These are phyloP conservation scores for Diaporthe nobilis DNA, from an alignment of 2,329 filamentous ascomycete species.

Conservation along the genomic window DNA sequence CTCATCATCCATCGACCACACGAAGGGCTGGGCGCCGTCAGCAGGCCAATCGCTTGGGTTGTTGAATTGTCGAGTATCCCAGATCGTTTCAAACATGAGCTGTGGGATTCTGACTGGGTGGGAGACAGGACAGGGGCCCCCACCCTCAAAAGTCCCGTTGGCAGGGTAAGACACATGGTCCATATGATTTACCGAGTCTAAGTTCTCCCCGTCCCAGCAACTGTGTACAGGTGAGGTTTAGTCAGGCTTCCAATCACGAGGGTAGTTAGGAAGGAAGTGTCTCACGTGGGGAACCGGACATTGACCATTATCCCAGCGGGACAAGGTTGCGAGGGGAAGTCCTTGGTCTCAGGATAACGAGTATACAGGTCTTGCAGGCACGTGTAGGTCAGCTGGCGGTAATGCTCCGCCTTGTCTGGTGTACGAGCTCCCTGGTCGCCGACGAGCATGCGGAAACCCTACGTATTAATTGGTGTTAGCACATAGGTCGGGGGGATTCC, in stretches of 20 bases:
- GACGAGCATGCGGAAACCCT: conserved; percentile 59
- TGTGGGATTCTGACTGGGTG: conserved; percentile 54
- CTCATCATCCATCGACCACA: conserved; percentile 49
- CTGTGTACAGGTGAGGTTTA: not conserved
- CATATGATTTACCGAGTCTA: conserved; percentile 49
- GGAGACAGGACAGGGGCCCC: conserved; percentile 47
- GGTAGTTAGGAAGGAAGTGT: no score
- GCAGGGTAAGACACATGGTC: conserved; percentile 50
- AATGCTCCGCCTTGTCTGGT: conserved; percentile 50
- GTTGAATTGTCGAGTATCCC: conserved; percentile 55
- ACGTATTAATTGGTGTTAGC: conserved; percentile 11
- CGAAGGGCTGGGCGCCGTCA: conserved; percentile 52
- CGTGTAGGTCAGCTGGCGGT: conserved; percentile 55
- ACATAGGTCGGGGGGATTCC: not conserved
- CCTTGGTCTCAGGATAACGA: conserved; percentile 56
- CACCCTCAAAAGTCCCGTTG: conserved; percentile 27
- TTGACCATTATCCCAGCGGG: conserved; percentile 60
- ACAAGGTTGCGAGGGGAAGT: conserved; percentile 57
- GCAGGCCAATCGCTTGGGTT: conserved; percentile 51
- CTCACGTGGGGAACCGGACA: conserved; percentile 54
- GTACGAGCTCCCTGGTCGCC: conserved; percentile 45
- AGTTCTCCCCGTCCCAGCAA: conserved; percentile 51
- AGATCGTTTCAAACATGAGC: conserved; percentile 58
- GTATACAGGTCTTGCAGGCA: conserved; percentile 57
- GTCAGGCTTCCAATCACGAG: not conserved